These are phyloP conservation scores for Krasilnikovozyma curviuscula DNA, from an alignment of 768 basidiomycete species.

Conservation along the genomic window DNA sequence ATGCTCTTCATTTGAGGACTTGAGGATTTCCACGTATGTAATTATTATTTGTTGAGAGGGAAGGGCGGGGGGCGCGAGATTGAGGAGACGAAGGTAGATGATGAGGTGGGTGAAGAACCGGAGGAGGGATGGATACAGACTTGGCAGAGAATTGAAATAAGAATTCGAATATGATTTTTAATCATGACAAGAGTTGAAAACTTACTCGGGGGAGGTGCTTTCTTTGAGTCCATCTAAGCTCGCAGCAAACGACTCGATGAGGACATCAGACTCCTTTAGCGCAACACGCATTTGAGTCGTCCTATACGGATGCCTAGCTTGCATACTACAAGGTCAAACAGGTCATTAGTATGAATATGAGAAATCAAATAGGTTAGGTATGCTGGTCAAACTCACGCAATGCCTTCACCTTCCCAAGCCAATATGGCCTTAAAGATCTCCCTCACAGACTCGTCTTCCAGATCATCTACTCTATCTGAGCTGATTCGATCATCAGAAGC, in stretches of 20 bases:
- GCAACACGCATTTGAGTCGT: too few relatives aligned
- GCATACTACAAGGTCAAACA: too few relatives aligned
- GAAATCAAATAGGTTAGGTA: too few relatives aligned
- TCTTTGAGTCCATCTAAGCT: neutral
- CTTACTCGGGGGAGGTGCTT: too few relatives aligned
- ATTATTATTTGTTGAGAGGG: conserved; percentile 68
- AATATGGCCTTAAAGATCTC: conserved; percentile 25
- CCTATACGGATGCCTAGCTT: too few relatives aligned
- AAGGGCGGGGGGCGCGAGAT: conserved; percentile 47
- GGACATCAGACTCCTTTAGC: too few relatives aligned
- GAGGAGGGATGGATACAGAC: conserved; percentile 32
- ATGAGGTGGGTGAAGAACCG: conserved; percentile 87
- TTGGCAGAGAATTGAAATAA: conserved; percentile 1
- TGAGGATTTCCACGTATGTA: conserved; percentile 69
- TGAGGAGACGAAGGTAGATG: conserved; percentile 68
- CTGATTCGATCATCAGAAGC: conserved; percentile 42
- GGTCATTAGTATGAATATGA: too few relatives aligned
- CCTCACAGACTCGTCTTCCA: conserved; percentile 25
- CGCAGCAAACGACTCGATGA: neutral
- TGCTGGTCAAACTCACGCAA: conserved; percentile 22
- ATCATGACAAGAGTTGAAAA: too few relatives aligned
- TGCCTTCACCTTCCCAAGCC: conserved; percentile 18
- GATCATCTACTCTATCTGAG: conserved; percentile 46
- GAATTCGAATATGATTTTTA: neutral
- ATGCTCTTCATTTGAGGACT: conserved; percentile 64